These are phyloP conservation scores for Cercophora sp. DNA, from an alignment of 495 filamentous ascomycete genomes.

Conservation along the genomic window DNA sequence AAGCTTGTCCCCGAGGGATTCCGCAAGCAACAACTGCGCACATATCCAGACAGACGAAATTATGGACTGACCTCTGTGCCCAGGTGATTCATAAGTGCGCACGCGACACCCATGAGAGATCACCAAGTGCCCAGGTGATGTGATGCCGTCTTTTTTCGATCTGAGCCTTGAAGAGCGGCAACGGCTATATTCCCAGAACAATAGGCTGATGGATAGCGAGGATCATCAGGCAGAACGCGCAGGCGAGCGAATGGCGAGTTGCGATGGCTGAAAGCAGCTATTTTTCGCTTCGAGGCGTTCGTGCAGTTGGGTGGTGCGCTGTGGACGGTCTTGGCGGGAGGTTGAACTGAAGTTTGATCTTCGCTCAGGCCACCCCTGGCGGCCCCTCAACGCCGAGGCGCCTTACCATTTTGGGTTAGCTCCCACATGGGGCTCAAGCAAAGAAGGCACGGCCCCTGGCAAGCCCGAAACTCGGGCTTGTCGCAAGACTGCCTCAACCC, in stretches of 20 bases:
- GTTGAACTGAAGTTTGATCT: slow-evolving; percentile 17
- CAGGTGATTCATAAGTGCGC: no score
- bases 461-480: slow-evolving; percentile 25
- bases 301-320: neutral
- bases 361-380: slow-evolving; percentile 13
- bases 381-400: slow-evolving; percentile 4
- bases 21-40: no score
- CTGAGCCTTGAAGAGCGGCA: no score
- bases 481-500: slow-evolving; percentile 28
- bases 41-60: no score
- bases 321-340: neutral
- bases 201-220: slow-evolving; percentile 17
- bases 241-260: neutral
- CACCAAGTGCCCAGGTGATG: no score
- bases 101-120: no score
- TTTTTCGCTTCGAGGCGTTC: neutral
- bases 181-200: slow-evolving; percentile 7
- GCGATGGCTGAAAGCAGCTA: neutral
- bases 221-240: slow-evolving; percentile 14
- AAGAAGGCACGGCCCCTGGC: slow-evolving; percentile 1
- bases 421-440: slow-evolving; percentile 11
- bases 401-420: slow-evolving; percentile 7
- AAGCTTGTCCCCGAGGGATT: no score
- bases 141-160: no score
- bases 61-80: no score